Base-by-base conservation (phyloP, 495 filamentous ascomycete genomes). In the Aspergillus sclerotioniger region DNA sequence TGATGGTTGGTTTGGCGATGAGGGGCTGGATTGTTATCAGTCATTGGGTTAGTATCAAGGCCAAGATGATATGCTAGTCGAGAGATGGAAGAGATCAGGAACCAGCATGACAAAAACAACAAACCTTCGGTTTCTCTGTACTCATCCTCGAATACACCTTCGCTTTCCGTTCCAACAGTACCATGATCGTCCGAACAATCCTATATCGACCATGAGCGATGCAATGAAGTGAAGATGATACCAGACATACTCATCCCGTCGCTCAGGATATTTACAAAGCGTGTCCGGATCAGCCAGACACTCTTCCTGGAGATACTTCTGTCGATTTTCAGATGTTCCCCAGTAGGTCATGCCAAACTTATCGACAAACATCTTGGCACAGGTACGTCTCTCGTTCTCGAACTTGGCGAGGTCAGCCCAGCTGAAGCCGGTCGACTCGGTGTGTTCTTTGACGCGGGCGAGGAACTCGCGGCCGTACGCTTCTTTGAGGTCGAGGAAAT, bases 401-500 rank as follows among this genome's bases (percentile, higher is more conserved):
- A 31, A 44, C 7, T 41, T 21, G 8, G n/a, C 35, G 13, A 63
- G 35, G 6, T 48, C 17, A 8, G 8, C 21, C 56, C 56, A 59
- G 0, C 28, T 50, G 17, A 39, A 48, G 0, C 56, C 58, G 2
- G 8, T 8, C 5, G 17, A 1, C 12, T 45, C 29, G 4, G 59
- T 58, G 31, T 60, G 28, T 0, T 56, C 51, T 6, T 39, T 43
- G 1, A 69, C 25, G 12, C 41, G 51, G 6, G n/a, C 21, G 17
- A 57, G 47, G 50, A 70, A 65, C 5, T 43, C 41, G 3, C 51
- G 32, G 55, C 60, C 61, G n/a, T 33, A 39, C 1, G 59, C 54
- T 2, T 9, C 3, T 16, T 64, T 65, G 35, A 70, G 13, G 52
- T 67, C 62, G 0, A 70, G 59, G 12, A 64, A 67, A 0, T 7